A percentile compares a stretch with the other conserved stretches of the same genome.
phyloP scores from a whole-genome alignment of 2,329 filamentous ascomycete genomes.

The Paracoccidioides lutzii region DNA sequence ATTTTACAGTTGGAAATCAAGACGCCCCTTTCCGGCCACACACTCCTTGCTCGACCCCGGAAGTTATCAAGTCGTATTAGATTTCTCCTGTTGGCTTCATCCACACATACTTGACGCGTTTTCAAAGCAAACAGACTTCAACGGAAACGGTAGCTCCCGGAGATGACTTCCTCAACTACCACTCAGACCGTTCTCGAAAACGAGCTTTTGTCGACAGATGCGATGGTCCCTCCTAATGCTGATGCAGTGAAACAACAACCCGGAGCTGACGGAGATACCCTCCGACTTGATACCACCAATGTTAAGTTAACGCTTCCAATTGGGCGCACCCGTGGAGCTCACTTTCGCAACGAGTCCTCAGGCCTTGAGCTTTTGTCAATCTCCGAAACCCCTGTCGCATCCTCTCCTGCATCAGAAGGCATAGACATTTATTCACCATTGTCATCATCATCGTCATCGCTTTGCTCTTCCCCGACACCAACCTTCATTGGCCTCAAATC shows the following conservation, averaged over 20 bases:
- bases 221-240: not conserved
- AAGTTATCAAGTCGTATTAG: not conserved
- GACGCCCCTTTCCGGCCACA: not conserved
- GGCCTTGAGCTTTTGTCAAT: not conserved
- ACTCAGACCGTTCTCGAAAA: not conserved
- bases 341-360: not conserved
- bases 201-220: not conserved
- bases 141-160: not conserved
- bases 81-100: not conserved
- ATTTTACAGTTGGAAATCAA: not conserved
- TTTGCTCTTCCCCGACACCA: not conserved
- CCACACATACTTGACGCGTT: not conserved
- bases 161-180: not conserved
- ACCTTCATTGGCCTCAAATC: not conserved
- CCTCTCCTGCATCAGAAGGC: not conserved
- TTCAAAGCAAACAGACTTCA: not conserved
- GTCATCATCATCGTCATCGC: slow-evolving; percentile 1
- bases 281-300: not conserved
- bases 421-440: not conserved
- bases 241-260: not conserved
- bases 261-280: not conserved
- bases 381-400: not conserved
- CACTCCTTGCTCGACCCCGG: not conserved
- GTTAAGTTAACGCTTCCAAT: not conserved
- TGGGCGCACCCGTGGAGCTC: not conserved